Evolutionary conservation across 805 yeast species (phyloP).

Genomic region (Barnettozyma botsteinii): DNA sequence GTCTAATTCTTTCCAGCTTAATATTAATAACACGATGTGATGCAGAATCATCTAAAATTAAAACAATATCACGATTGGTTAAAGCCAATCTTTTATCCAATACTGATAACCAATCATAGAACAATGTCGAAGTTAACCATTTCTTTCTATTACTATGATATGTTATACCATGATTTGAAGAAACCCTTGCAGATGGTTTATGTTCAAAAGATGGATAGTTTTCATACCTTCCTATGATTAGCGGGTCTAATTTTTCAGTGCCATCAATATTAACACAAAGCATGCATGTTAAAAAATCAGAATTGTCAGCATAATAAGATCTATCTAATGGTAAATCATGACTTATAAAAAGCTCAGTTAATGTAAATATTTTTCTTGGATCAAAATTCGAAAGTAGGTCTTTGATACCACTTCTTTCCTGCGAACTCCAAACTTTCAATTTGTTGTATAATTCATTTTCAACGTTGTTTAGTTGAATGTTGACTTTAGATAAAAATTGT

Average conservation of each 20-base stretch:
- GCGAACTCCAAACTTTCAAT: conserved; percentile 56
- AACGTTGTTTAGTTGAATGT: conserved; percentile 44
- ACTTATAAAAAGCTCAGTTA: conserved; percentile 56
- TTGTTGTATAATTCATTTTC: conserved; percentile 38
- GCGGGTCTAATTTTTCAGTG: conserved; percentile 53
- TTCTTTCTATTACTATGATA: conserved; percentile 57
- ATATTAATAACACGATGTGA: conserved; percentile 54
- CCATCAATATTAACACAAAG: conserved; percentile 60
- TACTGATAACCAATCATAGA: conserved; percentile 55
- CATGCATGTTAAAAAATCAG: conserved; percentile 48
- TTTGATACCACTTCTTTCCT: conserved; percentile 48
- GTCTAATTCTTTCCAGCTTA: conserved; percentile 37
- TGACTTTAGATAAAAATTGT: conserved; percentile 38
- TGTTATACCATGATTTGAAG: conserved; percentile 44
- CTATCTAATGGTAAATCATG: conserved; percentile 58
- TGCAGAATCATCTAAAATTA: conserved; percentile 55
- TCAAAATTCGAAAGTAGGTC: conserved; percentile 38
- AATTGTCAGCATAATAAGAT: conserved; percentile 38
- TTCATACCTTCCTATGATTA: conserved; percentile 56
- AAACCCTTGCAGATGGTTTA: conserved; percentile 37
- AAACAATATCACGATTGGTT: conserved; percentile 44
- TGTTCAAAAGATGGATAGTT: conserved; percentile 37
- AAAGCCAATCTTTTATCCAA: conserved; percentile 52
- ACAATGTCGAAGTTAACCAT: conserved; percentile 58
- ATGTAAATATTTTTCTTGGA: conserved; percentile 48